phyloP scores from a whole-genome alignment of 257 asterid species.

The Gentiana straminea region DNA sequence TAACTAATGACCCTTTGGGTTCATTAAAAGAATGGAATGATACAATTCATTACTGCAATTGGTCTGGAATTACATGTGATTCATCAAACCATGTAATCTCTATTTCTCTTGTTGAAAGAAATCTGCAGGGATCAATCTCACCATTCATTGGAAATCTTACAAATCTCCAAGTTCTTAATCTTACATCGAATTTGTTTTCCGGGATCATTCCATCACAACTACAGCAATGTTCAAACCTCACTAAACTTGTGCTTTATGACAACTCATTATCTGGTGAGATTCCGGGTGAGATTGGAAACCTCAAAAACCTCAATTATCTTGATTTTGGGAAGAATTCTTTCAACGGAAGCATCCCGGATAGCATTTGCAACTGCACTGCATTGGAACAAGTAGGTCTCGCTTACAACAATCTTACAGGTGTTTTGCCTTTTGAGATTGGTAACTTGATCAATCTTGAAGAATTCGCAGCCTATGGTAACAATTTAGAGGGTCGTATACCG shows the following conservation, averaged over 20 bases:
- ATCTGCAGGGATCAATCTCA: conserved; percentile 45
- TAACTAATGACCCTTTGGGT: conserved; percentile 38
- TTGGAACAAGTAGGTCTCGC: no score
- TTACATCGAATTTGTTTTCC: conserved; percentile 53
- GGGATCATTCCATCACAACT: conserved; percentile 18
- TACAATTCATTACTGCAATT: conserved; percentile 51
- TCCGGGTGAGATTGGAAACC: no score
- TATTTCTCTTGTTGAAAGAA: conserved; percentile 38
- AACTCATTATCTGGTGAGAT: no score
- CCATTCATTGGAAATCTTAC: conserved; percentile 61
- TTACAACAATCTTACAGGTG: no score
- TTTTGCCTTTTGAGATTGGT: conserved; percentile 50
- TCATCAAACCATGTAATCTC: conserved; percentile 26
- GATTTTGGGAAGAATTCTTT: no score
- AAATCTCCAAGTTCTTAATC: conserved; percentile 63
- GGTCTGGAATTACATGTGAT: conserved; percentile 63
- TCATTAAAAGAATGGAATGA: conserved; percentile 48
- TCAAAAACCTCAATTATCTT: no score
- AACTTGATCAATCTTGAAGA: conserved; percentile 37
- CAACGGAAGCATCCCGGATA: no score
- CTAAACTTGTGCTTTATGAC: conserved; percentile 28
- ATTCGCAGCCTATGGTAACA: no score
- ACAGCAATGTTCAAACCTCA: conserved; percentile 30
- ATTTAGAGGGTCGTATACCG: conserved; percentile 55
- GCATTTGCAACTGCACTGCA: no score